Conservation (phyloP, 805 yeast species). For the Kregervanrija fluxuum region DNA sequence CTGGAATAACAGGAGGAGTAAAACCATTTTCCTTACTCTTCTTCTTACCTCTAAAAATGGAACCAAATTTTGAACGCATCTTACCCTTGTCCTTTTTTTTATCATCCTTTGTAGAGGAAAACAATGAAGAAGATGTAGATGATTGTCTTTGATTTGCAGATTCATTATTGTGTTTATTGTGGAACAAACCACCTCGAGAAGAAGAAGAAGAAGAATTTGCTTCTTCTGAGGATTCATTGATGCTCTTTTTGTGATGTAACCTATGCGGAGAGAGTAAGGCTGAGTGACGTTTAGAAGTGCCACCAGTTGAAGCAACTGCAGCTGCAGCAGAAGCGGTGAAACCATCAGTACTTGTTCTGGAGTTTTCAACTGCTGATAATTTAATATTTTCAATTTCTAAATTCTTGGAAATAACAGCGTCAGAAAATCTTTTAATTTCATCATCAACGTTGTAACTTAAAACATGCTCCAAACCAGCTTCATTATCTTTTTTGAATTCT, state of each 20-base stretch:
- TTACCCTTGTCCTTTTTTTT: conserved; percentile 27
- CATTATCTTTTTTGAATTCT: conserved; percentile 42
- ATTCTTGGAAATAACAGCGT: conserved; percentile 23
- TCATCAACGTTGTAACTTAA: conserved; percentile 55
- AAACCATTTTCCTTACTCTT: conserved; percentile 38
- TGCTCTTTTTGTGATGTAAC: neutral
- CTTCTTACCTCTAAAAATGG: conserved; percentile 53
- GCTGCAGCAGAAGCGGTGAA: conserved; percentile 15
- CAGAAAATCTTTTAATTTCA: conserved; percentile 53
- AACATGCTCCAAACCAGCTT: conserved; percentile 56
- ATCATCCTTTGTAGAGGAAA: conserved; percentile 3
- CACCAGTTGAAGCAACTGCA: conserved; percentile 3
- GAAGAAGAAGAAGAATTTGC: conserved; percentile 4
- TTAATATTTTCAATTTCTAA: conserved; percentile 23
- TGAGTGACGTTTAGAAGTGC: conserved; percentile 4
- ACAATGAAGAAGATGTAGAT: conserved; percentile 3
- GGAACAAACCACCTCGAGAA: conserved; percentile 8
- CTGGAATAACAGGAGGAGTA: conserved; percentile 21
- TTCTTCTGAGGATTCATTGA: neutral
- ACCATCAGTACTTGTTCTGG: conserved; percentile 11
- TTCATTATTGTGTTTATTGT: conserved; percentile 6
- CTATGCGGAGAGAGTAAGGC: neutral
- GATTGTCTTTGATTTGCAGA: neutral
- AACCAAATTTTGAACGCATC: conserved; percentile 66
- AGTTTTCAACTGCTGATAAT: conserved; percentile 4